These are phyloP conservation scores for Elongisporangium undulatum DNA, from an alignment of 352 stramenopile species.

Conservation along the genomic window DNA sequence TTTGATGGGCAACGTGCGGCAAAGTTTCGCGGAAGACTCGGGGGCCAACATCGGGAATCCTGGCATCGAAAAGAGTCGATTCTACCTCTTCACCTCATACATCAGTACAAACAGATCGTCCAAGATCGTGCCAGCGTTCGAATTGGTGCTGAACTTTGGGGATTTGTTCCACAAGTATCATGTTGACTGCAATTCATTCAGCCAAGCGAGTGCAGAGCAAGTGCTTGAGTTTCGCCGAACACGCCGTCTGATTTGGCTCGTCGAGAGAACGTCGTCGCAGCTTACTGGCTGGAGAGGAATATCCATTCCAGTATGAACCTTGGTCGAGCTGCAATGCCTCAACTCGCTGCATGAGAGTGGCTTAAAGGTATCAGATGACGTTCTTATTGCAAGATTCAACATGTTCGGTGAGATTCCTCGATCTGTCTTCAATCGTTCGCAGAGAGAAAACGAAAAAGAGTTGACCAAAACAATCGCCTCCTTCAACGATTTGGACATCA, in stretches of 20 bases:
- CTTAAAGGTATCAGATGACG: not conserved
- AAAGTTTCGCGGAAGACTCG: not conserved
- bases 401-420: conserved; percentile 6
- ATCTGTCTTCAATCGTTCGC: conserved; percentile 2
- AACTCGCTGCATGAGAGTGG: not conserved
- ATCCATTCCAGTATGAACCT: conserved; percentile 8
- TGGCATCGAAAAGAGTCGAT: too few species aligned
- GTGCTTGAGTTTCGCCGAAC: not conserved
- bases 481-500: not conserved
- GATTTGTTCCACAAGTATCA: too few species aligned
- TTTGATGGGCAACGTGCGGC: not conserved
- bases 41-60: too few species aligned
- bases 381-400: not conserved
- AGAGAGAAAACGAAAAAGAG: conserved; percentile 5
- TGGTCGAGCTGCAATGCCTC: not conserved
- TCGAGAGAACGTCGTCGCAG: conserved; percentile 2
- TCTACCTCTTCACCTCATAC: too few species aligned
- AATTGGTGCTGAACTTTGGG: too few species aligned
- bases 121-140: too few species aligned
- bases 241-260: not conserved
- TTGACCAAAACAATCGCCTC: not conserved
- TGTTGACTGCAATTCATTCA: too few species aligned
- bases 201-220: too few species aligned
- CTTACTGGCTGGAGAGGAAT: conserved; percentile 15
- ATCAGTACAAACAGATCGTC: too few species aligned